These are phyloP conservation scores for Wickerhamomyces sydowiorum DNA, from an alignment of 805 yeast genomes.

Conservation along the genomic window DNA sequence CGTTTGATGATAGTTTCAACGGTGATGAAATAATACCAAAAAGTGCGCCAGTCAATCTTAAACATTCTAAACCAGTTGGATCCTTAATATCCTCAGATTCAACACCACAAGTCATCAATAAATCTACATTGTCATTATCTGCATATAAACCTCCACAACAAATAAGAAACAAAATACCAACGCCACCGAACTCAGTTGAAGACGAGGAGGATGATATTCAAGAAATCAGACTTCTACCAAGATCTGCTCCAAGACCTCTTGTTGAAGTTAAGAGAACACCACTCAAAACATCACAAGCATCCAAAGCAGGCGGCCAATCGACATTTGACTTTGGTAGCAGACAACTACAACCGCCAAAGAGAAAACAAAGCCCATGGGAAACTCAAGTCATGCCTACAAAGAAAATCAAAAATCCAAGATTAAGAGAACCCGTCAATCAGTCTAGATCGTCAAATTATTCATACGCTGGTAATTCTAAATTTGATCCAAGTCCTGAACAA, in stretches of 20 bases:
- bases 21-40: slow-evolving; percentile 3
- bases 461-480: background rate
- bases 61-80: slow-evolving; percentile 11
- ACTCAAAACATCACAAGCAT: background rate
- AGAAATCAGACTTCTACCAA: background rate
- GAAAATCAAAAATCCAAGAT: slow-evolving; percentile 10
- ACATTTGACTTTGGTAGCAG: background rate
- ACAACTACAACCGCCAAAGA: background rate
- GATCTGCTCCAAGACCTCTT: background rate
- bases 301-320: background rate
- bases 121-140: background rate
- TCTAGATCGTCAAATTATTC: slow-evolving; percentile 7
- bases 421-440: slow-evolving; percentile 4
- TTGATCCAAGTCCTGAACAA: slow-evolving; percentile 41
- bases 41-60: slow-evolving; percentile 6
- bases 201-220: background rate
- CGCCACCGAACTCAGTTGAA: background rate
- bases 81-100: background rate
- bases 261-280: no score
- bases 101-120: no score
- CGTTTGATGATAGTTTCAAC: slow-evolving; percentile 1
- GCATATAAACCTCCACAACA: background rate
- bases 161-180: background rate
- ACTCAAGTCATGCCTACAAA: background rate
- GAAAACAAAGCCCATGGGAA: slow-evolving; percentile 4